phyloP scores from a whole-genome alignment of 2,329 filamentous ascomycete species.

The Daldinia eschscholtzii region DNA sequence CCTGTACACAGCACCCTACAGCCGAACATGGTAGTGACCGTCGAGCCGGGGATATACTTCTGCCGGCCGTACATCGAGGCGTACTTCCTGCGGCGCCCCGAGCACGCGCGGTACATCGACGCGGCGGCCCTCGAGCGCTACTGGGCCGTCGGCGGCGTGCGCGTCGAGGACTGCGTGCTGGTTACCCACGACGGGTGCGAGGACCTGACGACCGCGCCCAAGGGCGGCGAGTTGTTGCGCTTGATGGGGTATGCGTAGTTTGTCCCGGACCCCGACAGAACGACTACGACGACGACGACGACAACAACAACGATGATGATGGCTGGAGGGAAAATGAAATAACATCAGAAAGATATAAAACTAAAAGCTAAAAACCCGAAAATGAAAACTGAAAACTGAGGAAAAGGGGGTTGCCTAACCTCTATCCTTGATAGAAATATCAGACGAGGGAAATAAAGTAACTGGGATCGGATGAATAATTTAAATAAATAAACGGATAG shows the following conservation, averaged over 20 bases:
- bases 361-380: too few species aligned
- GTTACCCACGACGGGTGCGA: constrained; percentile 84
- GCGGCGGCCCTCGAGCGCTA: constrained; percentile 73
- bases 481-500: too few species aligned
- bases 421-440: neutral
- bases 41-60: constrained; percentile 86
- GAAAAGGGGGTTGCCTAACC: too few species aligned
- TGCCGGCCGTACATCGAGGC: constrained; percentile 78
- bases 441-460: neutral
- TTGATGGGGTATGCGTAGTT: constrained; percentile 56
- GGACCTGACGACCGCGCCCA: constrained; percentile 85
- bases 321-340: too few species aligned
- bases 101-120: constrained; percentile 75
- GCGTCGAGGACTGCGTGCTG: constrained; percentile 92
- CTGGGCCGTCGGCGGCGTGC: constrained; percentile 85
- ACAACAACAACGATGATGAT: too few species aligned
- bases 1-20: constrained; percentile 54
- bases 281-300: too few species aligned
- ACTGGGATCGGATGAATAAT: neutral
- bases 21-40: constrained; percentile 78
- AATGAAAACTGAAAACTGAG: too few species aligned
- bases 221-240: constrained; percentile 76
- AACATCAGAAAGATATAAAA: too few species aligned
- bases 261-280: too few species aligned
- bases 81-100: constrained; percentile 71